These are phyloP conservation scores for Knufia fluminis DNA, from an alignment of 2,329 filamentous ascomycete species.

Conservation along the genomic window DNA sequence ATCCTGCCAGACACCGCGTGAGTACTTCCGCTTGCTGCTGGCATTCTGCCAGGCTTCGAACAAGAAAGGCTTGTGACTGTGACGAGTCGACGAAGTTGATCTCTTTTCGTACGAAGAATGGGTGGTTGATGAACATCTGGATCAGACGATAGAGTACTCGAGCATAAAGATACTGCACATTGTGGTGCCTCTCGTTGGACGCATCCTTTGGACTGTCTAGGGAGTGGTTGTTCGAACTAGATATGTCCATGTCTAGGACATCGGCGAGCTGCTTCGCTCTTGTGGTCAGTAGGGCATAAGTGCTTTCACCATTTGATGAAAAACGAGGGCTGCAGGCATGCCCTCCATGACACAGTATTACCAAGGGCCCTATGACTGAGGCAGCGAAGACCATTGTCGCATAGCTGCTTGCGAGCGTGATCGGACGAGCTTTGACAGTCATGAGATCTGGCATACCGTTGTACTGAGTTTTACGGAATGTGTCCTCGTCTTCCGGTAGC, in stretches of 20 bases:
- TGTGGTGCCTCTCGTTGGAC: too few relatives aligned
- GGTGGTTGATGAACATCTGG: background rate
- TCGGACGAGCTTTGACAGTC: background rate
- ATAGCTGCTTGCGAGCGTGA: background rate
- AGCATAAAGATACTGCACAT: too few relatives aligned
- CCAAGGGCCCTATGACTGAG: background rate
- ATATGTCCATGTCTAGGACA: background rate
- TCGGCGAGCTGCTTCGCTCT: background rate
- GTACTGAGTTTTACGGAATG: background rate
- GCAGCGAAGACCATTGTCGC: background rate
- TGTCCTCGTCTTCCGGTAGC: background rate
- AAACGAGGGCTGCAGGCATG: too few relatives aligned
- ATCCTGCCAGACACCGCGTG: background rate
- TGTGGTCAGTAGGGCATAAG: background rate
- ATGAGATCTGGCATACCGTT: background rate
- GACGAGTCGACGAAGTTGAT: background rate
- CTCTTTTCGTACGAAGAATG: background rate
- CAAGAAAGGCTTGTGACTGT: background rate
- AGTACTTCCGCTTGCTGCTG: background rate
- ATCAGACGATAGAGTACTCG: background rate
- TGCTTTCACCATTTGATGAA: too few relatives aligned
- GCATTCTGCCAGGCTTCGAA: background rate
- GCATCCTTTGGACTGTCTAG: too few relatives aligned
- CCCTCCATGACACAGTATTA: background rate
- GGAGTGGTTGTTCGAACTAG: background rate